These are phyloP conservation scores for Atalantia buxifolia DNA, from an alignment of 345 rosid species.

Conservation along the genomic window DNA sequence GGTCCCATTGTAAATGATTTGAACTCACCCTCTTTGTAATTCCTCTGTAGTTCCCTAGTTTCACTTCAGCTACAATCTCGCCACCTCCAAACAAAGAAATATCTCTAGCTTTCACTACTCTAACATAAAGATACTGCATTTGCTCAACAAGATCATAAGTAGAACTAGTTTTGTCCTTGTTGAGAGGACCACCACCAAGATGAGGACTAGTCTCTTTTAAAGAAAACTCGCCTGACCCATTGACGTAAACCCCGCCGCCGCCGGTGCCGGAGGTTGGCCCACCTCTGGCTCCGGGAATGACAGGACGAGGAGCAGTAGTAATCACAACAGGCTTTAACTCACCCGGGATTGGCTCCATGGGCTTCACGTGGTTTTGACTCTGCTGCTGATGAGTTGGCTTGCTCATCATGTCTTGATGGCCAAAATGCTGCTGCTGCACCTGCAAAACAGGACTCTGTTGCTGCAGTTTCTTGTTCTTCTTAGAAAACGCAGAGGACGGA, in stretches of 20 bases:
- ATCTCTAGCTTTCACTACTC: conserved; percentile 53
- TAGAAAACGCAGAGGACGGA: conserved; percentile 24
- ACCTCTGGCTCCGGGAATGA: conserved; percentile 14
- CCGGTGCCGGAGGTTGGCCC: conserved; percentile 10
- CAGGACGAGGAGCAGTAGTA: conserved; percentile 37
- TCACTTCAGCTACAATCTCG: conserved; percentile 60
- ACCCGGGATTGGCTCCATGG: conserved; percentile 41
- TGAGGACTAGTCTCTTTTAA: conserved; percentile 70
- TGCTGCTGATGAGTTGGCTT: conserved; percentile 36
- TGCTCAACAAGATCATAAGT: conserved; percentile 81
- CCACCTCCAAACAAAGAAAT: conserved; percentile 35
- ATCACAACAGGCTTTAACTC: conserved; percentile 54
- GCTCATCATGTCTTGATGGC: conserved; percentile 27
- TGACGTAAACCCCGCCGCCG: conserved; percentile 28
- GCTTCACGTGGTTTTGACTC: conserved; percentile 34
- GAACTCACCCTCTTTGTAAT: conserved; percentile 47
- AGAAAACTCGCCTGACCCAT: conserved; percentile 47
- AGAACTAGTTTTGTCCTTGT: conserved; percentile 61
- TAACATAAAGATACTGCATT: conserved; percentile 74
- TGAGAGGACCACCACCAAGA: conserved; percentile 56
- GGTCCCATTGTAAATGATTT: conserved; percentile 51
- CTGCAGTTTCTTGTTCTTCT: conserved; percentile 53
- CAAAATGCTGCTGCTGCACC: conserved; percentile 31
- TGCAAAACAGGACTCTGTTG: conserved; percentile 34
- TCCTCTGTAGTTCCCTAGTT: conserved; percentile 66